Base-by-base conservation (phyloP, 768 basidiomycete genomes). In the Suillus luteus region DNA sequence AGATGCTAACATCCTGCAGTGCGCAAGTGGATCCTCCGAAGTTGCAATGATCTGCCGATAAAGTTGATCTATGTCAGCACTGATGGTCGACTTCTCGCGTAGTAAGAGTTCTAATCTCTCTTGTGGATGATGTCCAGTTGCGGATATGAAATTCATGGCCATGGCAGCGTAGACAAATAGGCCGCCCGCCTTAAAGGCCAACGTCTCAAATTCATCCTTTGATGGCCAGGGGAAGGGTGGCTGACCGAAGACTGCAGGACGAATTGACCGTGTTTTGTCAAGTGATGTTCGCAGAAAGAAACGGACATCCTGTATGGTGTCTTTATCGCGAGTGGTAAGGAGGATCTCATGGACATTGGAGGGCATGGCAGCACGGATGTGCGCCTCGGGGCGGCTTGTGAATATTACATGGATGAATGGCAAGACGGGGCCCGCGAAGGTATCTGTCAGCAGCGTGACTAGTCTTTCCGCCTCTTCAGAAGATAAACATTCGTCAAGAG, bases 111-210 rank as follows among this genome's bases (percentile, higher is more conserved):
- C 54, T n/a, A 55, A 12, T 19, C 33, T 55, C 19, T 35, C 19
- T 33, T 33, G 52, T 17, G 52, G 52, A 12, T 35, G 17, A 6
- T 54, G 19, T 11, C 52, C 52, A 54, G 33, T 27, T 35, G 65
- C 58, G 12, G 60, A 55, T 14, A 70, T 62, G 12, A 67, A 70
- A 62, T 62, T 67, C 33, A 69, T 24, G 22, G 66, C 63, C 17
- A 66, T 70, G 9, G 66, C 59, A 2, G 69, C 64, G n/a, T 69
- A 70, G 2, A 70, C 51, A 33, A 69, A 70, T 1, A 62, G 59
- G 6, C 66, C 68, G 11, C 27, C 60, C 1, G 69, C 66, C 12
- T 62, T 65, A 1, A 59, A 57, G 1, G 64, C 62, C 24, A 70
- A 59, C 0, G 64, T 57, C 10, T 69, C 64, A 17, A 70, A 40